Conservation (phyloP, 2,329 filamentous ascomycete species). For the Blastomyces emzantsi region DNA sequence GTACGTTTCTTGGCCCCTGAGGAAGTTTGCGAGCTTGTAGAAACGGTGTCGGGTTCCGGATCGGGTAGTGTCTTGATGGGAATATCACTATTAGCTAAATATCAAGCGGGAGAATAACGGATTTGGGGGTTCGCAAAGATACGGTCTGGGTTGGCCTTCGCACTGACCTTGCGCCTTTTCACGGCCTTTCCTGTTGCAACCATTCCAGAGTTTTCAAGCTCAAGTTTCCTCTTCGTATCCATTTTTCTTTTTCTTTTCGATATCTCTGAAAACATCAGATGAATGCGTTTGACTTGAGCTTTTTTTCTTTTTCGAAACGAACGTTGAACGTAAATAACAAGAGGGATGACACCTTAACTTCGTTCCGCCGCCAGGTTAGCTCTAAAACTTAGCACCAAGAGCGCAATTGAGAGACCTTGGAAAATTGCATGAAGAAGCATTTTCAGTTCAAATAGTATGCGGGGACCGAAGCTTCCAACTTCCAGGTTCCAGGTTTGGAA, state of each 20-base stretch:
- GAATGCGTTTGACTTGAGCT: not conserved
- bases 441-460: not conserved
- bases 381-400: no score
- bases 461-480: not conserved
- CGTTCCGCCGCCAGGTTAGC: no score
- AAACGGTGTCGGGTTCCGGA: not conserved
- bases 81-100: not conserved
- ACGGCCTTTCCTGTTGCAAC: not conserved
- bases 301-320: not conserved
- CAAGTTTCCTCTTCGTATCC: constrained; percentile 4
- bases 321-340: not conserved
- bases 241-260: not conserved
- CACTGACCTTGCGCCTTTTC: constrained; percentile 1
- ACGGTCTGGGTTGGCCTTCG: not conserved
- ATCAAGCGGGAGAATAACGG: no score
- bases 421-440: not conserved
- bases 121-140: not conserved
- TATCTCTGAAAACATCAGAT: not conserved
- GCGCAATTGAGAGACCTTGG: not conserved
- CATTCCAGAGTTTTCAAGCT: not conserved
- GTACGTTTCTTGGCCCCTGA: not conserved
- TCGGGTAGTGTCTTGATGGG: not conserved
- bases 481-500: no score
- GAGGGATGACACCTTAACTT: no score
- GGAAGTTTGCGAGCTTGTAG: not conserved